These are phyloP conservation scores for Pseudocercospora eumusae DNA, from an alignment of 2,329 filamentous ascomycete genomes.

Conservation along the genomic window DNA sequence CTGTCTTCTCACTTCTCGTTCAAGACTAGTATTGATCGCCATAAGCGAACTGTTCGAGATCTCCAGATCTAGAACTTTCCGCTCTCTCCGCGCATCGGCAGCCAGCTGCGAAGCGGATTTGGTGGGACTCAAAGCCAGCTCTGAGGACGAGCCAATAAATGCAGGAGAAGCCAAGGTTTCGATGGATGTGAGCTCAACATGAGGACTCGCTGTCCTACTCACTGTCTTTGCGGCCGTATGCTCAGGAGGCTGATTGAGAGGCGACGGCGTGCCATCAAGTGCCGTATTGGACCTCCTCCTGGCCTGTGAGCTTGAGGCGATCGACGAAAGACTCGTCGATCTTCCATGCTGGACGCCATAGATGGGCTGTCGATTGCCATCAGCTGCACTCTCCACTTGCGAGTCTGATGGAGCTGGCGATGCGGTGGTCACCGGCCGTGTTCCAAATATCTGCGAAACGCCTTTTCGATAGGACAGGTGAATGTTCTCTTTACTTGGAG, in stretches of 20 bases:
- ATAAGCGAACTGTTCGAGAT: conserved; percentile 94
- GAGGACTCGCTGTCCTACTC: conserved; percentile 19
- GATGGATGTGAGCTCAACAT: conserved; percentile 30
- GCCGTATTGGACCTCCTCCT: conserved; percentile 38
- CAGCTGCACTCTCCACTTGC: neutral
- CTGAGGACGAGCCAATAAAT: conserved; percentile 19
- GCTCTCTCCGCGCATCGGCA: conserved; percentile 83
- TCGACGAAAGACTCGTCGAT: conserved; percentile 48
- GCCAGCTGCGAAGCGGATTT: conserved; percentile 71
- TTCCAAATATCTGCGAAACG: conserved; percentile 50
- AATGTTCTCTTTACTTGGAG: conserved; percentile 51
- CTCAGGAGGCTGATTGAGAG: neutral
- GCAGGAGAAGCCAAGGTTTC: conserved; percentile 33
- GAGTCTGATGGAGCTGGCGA: conserved; percentile 17
- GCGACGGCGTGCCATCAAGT: conserved; percentile 20
- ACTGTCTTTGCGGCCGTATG: neutral
- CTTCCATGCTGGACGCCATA: conserved; percentile 31
- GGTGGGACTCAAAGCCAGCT: conserved; percentile 38
- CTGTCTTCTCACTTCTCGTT: conserved; percentile 88
- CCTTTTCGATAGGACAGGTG: conserved; percentile 54
- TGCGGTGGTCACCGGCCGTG: conserved; percentile 28
- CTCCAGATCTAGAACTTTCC: conserved; percentile 93
- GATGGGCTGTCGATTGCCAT: conserved; percentile 21
- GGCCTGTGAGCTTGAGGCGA: conserved; percentile 44
- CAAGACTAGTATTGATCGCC: conserved; percentile 90